These are phyloP conservation scores for Kodamaea leandrae DNA, from an alignment of 805 yeast genomes.

Conservation along the genomic window DNA sequence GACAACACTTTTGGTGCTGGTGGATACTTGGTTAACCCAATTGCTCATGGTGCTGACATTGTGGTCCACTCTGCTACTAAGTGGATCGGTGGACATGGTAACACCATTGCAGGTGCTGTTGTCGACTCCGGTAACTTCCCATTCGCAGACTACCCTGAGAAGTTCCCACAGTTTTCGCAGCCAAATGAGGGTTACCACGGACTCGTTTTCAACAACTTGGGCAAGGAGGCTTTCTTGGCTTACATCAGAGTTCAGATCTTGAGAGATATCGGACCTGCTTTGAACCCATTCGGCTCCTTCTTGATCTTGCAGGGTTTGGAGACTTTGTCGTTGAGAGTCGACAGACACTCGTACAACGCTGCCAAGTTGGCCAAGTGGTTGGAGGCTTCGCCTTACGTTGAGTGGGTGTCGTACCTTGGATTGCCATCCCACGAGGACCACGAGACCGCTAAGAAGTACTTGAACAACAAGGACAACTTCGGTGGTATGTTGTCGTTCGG, in stretches of 20 bases:
- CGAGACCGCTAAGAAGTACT: conserved; percentile 78
- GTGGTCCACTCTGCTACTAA: conserved; percentile 94
- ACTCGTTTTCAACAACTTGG: conserved; percentile 72
- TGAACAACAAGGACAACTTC: conserved; percentile 49
- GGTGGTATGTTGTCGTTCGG: conserved; percentile 92
- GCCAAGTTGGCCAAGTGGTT: conserved; percentile 74
- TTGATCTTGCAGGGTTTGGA: conserved; percentile 88
- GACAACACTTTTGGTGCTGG: conserved; percentile 98
- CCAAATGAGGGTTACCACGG: conserved; percentile 97
- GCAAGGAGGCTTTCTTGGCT: conserved; percentile 72
- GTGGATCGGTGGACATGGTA: conserved; percentile 98
- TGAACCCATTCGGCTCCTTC: conserved; percentile 88
- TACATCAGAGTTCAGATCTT: conserved; percentile 80
- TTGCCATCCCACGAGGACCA: conserved; percentile 75
- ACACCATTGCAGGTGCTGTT: conserved; percentile 87
- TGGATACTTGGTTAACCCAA: conserved; percentile 80
- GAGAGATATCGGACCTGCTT: conserved; percentile 89
- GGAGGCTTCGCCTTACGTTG: conserved; percentile 68
- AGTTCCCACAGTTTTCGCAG: conserved; percentile 85
- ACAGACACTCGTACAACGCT: conserved; percentile 86
- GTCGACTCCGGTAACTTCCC: conserved; percentile 92
- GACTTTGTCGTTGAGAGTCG: conserved; percentile 89
- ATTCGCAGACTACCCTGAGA: conserved; percentile 80
- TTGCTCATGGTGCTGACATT: conserved; percentile 88
- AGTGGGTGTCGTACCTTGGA: conserved; percentile 94